Base-by-base conservation (phyloP, 2,329 filamentous ascomycete genomes). In the Cylindrodendrum hubeiense region DNA sequence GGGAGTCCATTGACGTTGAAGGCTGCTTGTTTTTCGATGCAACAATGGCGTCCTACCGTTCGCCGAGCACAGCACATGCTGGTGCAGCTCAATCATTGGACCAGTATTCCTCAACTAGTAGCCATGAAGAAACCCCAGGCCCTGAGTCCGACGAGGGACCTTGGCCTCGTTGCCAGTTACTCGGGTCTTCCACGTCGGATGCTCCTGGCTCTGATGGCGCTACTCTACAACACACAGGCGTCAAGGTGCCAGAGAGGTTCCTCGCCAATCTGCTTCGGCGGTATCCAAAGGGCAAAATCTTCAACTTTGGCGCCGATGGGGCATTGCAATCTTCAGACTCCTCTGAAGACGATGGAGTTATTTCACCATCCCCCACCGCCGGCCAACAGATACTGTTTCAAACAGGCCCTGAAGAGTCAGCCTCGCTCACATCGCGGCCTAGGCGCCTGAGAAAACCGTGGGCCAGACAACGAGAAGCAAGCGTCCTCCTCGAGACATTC, bases 261-360 rank as follows among this genome's bases (percentile, higher is more conserved):
- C 73, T 87, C 3, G 72, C 76, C 1, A 76, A 75, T 2, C 77
- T 87, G 5, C 71, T 86, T 2, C 79, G 78, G 13, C 76, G 80
- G 1, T 83, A 87, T 60, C 84, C 84, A 0, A 72, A 77, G 9
- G 85, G 85, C 0, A 80, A 80, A 52, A 77, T 85, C 1, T 86
- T 85, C 65, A 82, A 81, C 52, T 83, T 82, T 30, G 80, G 80
- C 15, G 75, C 75, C 5, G 70, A 79, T 12, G 83, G 82, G 0
- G 74, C 77, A 10, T 55, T 82, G 0, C 76, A 77, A 4, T 71
- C 73, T 0, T 74, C 74, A 10, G 77, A 80, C 24, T 70, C 75
- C 3, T 75, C 76, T 0, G 72, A 70, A 7, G 70, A 78, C 2
- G 68, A 73, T 0, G 26, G 34, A 0, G 17, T 15, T 0, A n/a